A percentile compares a stretch with the other conserved stretches of the same genome.
phyloP scores from a whole-genome alignment of 1,284 basidiomycete genomes.

The Rhodotorula sp. region DNA sequence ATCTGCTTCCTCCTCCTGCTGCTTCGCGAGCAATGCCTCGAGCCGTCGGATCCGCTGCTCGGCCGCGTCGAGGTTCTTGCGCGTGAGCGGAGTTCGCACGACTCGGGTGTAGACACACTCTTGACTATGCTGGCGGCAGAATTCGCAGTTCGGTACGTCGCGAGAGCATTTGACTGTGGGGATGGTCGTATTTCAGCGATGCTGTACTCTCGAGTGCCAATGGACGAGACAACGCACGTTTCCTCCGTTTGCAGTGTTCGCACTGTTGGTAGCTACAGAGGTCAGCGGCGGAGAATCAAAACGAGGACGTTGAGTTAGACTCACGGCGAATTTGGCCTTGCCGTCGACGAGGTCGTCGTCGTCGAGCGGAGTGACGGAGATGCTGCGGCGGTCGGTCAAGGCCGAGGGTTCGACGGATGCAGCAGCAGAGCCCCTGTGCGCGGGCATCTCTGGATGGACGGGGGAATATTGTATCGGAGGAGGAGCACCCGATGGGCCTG shows the following conservation, averaged over 20 bases:
- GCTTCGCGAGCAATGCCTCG: slow-evolving; percentile 24
- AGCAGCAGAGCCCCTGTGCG: not conserved
- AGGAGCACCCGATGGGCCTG: too few relatives aligned
- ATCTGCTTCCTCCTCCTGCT: not conserved
- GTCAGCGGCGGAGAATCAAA: too few relatives aligned
- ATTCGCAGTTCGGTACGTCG: slow-evolving; percentile 4
- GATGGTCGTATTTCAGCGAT: not conserved
- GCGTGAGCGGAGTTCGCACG: slow-evolving; percentile 13
- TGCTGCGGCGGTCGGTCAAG: not conserved
- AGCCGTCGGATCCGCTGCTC: slow-evolving; percentile 33
- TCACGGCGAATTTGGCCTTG: slow-evolving; percentile 9
- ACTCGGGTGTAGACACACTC: slow-evolving; percentile 13
- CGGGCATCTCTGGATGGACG: not conserved
- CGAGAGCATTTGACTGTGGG: slow-evolving; percentile 10
- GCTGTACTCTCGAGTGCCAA: not conserved
- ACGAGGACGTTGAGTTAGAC: not conserved
- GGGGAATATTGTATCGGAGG: not conserved
- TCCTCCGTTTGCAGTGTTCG: slow-evolving; percentile 39
- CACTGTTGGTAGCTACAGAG: slow-evolving; percentile 25
- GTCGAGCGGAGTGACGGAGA: not conserved
- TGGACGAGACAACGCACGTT: slow-evolving; percentile 34
- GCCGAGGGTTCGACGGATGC: not conserved
- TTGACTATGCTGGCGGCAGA: slow-evolving; percentile 9
- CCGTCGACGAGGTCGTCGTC: slow-evolving; percentile 11
- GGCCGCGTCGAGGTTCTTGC: slow-evolving; percentile 41